Conservation (phyloP, 2,329 filamentous ascomycete species). For the Sarocladium oryzae region DNA sequence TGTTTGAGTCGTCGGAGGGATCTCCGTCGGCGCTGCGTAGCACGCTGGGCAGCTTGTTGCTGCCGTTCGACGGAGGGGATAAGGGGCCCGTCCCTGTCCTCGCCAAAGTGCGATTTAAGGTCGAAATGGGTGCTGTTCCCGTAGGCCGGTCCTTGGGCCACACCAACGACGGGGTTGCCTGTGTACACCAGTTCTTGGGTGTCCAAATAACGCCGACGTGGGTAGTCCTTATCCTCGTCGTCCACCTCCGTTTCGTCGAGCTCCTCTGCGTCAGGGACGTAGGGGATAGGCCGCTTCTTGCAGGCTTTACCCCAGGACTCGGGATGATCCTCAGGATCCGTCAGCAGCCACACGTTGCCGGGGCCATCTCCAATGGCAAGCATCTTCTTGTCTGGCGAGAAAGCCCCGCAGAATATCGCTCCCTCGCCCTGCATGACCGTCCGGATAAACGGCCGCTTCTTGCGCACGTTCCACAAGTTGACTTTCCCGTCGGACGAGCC, state of each 20-base stretch:
- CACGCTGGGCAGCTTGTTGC: slow-evolving; percentile 35
- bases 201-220: slow-evolving; percentile 23
- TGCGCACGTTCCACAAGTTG: slow-evolving; percentile 56
- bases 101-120: slow-evolving; percentile 40
- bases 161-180: slow-evolving; percentile 43
- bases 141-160: slow-evolving; percentile 50
- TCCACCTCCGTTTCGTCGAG: slow-evolving; percentile 15
- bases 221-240: slow-evolving; percentile 7
- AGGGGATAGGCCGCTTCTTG: not conserved
- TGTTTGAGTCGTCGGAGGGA: slow-evolving; percentile 20
- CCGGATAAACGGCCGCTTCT: slow-evolving; percentile 39
- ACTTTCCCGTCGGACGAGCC: slow-evolving; percentile 57
- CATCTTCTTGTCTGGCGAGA: slow-evolving; percentile 48
- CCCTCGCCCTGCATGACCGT: slow-evolving; percentile 48
- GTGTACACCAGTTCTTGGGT: slow-evolving; percentile 34
- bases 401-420: slow-evolving; percentile 51
- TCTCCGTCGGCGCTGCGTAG: slow-evolving; percentile 14
- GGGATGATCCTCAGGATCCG: slow-evolving; percentile 24
- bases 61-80: slow-evolving; percentile 33
- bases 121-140: slow-evolving; percentile 37
- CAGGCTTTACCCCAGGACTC: not conserved
- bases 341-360: slow-evolving; percentile 50
- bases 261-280: not conserved
- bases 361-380: slow-evolving; percentile 56
- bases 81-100: slow-evolving; percentile 37